These are phyloP conservation scores for Berberis thunbergii DNA, from an alignment of 164 flowering plant species.

Conservation along the genomic window DNA sequence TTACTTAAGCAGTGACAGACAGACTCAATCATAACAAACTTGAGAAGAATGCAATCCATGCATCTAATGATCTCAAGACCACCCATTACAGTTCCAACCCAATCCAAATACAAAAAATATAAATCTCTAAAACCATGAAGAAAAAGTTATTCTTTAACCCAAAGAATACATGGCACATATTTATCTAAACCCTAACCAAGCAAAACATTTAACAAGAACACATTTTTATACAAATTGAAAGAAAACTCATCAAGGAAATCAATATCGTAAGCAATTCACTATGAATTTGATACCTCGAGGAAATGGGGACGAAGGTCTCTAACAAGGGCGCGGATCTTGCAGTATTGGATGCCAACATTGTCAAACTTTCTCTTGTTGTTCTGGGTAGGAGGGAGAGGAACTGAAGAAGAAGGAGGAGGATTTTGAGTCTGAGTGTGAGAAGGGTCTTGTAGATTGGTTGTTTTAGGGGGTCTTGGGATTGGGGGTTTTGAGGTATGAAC, in stretches of 20 bases:
- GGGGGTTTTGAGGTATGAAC: background rate
- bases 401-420: background rate
- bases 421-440: background rate
- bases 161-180: background rate
- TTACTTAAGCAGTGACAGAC: too few species aligned
- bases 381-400: constrained; percentile 3
- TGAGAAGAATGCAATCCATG: too few species aligned
- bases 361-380: constrained; percentile 38
- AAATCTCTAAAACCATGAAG: too few species aligned
- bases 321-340: constrained; percentile 43
- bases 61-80: background rate
- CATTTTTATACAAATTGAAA: background rate
- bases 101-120: too few species aligned
- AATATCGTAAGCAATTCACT: background rate
- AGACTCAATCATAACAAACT: background rate
- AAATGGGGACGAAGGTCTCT: constrained; percentile 54
- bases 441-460: background rate
- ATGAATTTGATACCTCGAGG: constrained; percentile 30
- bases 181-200: background rate
- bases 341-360: constrained; percentile 17
- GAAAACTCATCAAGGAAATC: background rate
- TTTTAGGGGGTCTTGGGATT: background rate
- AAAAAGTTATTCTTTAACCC: background rate
- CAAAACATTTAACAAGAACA: background rate
- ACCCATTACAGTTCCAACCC: background rate